Percentiles rank a stretch among this genome's conserved stretches.
Evolutionary conservation across 2,329 filamentous ascomycete genomes (phyloP).

Genomic region (Grosmannia huntii): DNA sequence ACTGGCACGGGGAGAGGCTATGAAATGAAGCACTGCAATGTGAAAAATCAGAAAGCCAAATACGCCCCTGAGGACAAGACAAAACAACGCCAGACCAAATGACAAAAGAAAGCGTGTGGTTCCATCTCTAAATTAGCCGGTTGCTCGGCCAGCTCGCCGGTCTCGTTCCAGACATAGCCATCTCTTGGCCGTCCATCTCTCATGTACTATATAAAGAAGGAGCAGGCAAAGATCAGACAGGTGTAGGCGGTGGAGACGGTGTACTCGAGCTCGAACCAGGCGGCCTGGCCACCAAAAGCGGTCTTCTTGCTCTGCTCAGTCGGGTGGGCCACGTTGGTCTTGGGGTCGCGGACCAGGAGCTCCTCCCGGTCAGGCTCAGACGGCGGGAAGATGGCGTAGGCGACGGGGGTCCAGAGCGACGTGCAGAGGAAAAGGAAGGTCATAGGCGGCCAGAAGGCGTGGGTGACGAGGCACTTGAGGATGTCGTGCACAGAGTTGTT

Average conservation of each 20-base stretch:
- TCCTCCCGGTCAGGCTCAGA: conserved; percentile 24
- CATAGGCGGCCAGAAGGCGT: conserved; percentile 49
- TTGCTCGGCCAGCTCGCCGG: neutral
- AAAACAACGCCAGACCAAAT: neutral
- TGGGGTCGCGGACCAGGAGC: conserved; percentile 39
- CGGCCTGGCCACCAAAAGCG: conserved; percentile 27
- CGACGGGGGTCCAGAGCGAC: conserved; percentile 44
- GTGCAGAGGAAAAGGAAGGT: conserved; percentile 42
- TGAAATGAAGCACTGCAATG: neutral
- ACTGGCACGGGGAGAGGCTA: neutral
- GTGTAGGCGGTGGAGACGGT: conserved; percentile 38
- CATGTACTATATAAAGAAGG: conserved; percentile 2
- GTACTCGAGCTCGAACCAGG: conserved; percentile 44
- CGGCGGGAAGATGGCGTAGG: conserved; percentile 50
- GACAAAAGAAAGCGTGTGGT: neutral
- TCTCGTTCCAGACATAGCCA: neutral
- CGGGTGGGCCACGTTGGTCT: conserved; percentile 40
- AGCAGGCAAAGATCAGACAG: conserved; percentile 30
- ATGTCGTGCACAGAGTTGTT: conserved; percentile 20
- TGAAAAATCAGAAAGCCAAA: neutral
- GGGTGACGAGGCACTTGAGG: conserved; percentile 41
- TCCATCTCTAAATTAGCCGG: neutral
- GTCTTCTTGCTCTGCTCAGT: conserved; percentile 27
- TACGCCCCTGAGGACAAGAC: neutral
- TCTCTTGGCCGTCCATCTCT: neutral